Evolutionary conservation across 176 grass and related monocot species (phyloP), one percentile per base, ranked within the genome.

Genomic region (Oropetium thomaeum): DNA sequence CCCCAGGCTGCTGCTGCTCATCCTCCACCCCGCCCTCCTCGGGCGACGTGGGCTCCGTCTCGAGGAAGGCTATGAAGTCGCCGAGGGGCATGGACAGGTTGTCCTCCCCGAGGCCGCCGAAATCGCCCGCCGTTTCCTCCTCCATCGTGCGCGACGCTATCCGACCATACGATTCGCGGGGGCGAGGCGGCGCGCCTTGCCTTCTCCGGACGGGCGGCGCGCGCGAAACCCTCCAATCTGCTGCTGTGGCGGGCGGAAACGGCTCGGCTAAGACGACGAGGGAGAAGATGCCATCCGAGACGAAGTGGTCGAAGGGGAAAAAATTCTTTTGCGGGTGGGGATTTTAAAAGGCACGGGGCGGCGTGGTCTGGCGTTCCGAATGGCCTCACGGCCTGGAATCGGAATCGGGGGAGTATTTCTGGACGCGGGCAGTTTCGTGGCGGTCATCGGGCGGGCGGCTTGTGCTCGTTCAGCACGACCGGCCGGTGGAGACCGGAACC

Each of bases 11-110:
- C 45, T 58, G 35, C 17, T 22, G 1, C 40, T 23, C 29, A 3
- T 25, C 58, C 58, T 48, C 69, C 69, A 74, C 72, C 38, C 57
- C 72, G 40, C 12, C 40, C 27, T 70, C 64, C 47, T 63, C 67
- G 0, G 53, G 25, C 7, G 27, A 26, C 40, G 66, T 7, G n/a
- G 84, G 76, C 3, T 81, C 78, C 30, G 62, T 42, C 4, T 89
- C 86, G 79, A 92, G 80, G 65, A 89, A 86, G 65, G 90, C 86
- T 22, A 86, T 65, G 51, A 92, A 83, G 59, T 86, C 86, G 13
- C 40, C 67, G 52, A 89, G 59, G 62, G 82, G 51, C 79, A 92
- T 92, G 53, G 83, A 89, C 49, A 92, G 76, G 83, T 92, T 89
- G 75, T 92, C 90, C 65, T 89, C 79, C 67, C 15, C 63, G 53